Base-by-base conservation (phyloP, 1,139 yeast species). In the Geotrichum australiense region DNA sequence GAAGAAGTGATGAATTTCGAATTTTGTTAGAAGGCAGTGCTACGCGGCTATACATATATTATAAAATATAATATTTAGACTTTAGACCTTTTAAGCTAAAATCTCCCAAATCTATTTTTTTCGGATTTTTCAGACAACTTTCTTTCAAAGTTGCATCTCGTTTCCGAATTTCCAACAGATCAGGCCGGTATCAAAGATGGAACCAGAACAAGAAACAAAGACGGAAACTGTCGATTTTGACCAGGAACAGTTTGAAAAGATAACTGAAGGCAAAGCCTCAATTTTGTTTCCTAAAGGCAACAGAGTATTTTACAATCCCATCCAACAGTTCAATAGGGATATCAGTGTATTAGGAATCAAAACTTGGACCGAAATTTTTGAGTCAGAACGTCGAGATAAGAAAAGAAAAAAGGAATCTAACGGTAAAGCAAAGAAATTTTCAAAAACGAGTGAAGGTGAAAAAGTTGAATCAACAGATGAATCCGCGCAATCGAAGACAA, bases 291-390 rank as follows among this genome's bases (percentile, higher is more conserved):
- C 94, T 4, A 74, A 80, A 56, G 75, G 76, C 54, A 80, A 80
- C 47, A 80, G 80, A 53, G 98, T 91, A 8, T 91, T 91, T 58
- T 91, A 93, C 66, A 91, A 91, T 58, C 97, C 94, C 4, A 84
- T 91, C 47, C 99, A 91, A 63, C 97, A 89, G 62, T 91, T 89
- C 64, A 91, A 91, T 60, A 73, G 99, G 54, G 99, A 91, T 59
- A 65, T 91, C 41, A 83, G 95, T 49, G 81, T 85, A 5, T 68
- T 83, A 55, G 89, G 86, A 7, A 89, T 91, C 50, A 74, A 79
- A 46, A 94, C 97, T 1, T 91, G 94, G 89, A 71, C 79, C 27
- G 76, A 80, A 47, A 54, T 80, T 37, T 75, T 74, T 41, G 62
- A 56, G 49, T 38, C 42, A 31, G 62, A 53, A 63, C 22, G 16